Evolutionary conservation across 2,329 filamentous ascomycete species (phyloP).

Genomic region (Drechslerella coelobrocha): DNA sequence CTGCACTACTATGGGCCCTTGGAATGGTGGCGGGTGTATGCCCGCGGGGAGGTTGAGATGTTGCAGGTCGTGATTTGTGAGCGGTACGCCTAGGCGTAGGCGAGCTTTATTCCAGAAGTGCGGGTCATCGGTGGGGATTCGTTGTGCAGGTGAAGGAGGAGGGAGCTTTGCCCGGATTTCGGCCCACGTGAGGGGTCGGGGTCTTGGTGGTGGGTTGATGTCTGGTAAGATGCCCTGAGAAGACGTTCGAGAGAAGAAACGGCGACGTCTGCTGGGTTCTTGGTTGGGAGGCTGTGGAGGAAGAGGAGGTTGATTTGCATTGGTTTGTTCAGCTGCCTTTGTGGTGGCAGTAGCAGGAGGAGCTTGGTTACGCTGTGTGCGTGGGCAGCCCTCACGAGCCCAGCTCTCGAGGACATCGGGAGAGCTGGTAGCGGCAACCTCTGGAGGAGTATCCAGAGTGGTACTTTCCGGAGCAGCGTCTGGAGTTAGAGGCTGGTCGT

Average conservation of each 20-base stretch:
- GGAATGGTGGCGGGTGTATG: neutral
- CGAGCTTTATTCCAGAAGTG: slow-evolving; percentile 4
- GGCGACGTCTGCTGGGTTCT: neutral
- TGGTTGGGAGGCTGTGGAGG: too few species aligned
- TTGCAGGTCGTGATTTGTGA: neutral
- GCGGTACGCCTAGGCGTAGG: neutral
- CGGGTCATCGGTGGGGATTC: neutral
- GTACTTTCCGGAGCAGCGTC: too few species aligned
- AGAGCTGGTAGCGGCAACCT: too few species aligned
- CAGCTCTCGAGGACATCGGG: too few species aligned
- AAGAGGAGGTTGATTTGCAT: too few species aligned
- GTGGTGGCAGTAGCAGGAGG: too few species aligned
- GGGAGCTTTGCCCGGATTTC: slow-evolving; percentile 8
- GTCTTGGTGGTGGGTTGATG: slow-evolving; percentile 4
- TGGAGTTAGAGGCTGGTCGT: too few species aligned
- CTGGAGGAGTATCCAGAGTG: too few species aligned
- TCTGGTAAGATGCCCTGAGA: neutral
- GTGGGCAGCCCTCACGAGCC: too few species aligned
- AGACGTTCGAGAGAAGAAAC: neutral
- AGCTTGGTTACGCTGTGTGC: too few species aligned
- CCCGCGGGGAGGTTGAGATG: neutral
- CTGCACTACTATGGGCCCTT: neutral
- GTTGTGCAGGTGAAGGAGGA: neutral
- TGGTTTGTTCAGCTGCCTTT: too few species aligned
- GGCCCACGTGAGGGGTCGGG: neutral